Evolutionary conservation across 78 protist genomes (phyloP), one percentile per base, ranked within the genome.

Genomic region (Dictyostelium firmibasis): DNA sequence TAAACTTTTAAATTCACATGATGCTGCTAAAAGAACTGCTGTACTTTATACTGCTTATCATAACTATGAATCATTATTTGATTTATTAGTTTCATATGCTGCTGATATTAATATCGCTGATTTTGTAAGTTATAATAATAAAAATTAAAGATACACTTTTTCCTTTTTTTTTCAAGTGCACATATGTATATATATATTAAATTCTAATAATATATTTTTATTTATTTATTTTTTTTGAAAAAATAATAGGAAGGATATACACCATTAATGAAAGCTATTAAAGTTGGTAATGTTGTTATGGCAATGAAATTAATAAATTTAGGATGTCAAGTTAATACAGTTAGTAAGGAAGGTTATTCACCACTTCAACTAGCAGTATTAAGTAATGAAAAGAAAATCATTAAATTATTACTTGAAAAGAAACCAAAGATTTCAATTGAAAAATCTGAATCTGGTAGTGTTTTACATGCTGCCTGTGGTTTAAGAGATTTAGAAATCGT

Each of bases 191-290:
- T 25, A 14, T n/a, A 9, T 33, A 14, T 10, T 14, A 38, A 47
- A n/a, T n/a, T n/a, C n/a, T n/a, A n/a, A n/a, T n/a, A n/a, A n/a
- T n/a, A n/a, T 0, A 20, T 44, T 44, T 79, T 20, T 27, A 8
- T 16, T 16, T 79, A 13, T 44, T 27, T 3, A 7, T 5, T n/a
- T 5, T 25, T 20, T 25, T 18, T 43, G 1, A 33, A 25, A 31
- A 31, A 38, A 10, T 2, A 11, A 69, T 35, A 85, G 92, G 81
- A 41, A 36, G 81, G 81, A 3, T 77, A 86, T 57, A 75, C 85
- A 31, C 92, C 92, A 77, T 77, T 86, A 69, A 86, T 86, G 92
- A 35, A 47, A 20, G 74, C 92, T 23, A 86, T 86, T 77, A 86
- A 86, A 60, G 43, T 86, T 57, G 75, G 78, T 27, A 43, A 86